Conservation (phyloP, 257 asterid genomes). For the Penstemon eatonii region DNA sequence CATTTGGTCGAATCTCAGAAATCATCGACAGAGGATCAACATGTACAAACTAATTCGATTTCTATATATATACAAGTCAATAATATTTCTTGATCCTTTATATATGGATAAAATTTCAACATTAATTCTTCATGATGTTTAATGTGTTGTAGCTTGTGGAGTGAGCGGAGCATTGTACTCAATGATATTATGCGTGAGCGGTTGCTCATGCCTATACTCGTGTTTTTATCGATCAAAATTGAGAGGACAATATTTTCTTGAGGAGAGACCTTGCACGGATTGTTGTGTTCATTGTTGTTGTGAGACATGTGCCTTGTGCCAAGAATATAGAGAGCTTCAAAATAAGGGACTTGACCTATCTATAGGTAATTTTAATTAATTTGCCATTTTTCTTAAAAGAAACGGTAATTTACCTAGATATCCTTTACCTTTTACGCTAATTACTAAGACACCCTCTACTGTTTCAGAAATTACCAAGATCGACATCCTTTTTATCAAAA, state of each 20-base stretch:
- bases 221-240: conserved; percentile 66
- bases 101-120: neutral
- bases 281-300: conserved; percentile 59
- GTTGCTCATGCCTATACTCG: conserved; percentile 57
- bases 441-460: neutral
- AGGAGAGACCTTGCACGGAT: conserved; percentile 58
- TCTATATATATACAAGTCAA: neutral
- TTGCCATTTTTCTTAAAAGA: neutral
- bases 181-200: conserved; percentile 43
- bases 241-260: conserved; percentile 53
- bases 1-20: conserved; percentile 75
- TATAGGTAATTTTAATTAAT: conserved; percentile 32
- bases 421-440: neutral
- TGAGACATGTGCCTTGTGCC: conserved; percentile 58
- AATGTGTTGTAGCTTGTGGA: conserved; percentile 52
- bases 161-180: conserved; percentile 55
- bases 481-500: neutral
- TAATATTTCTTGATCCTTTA: neutral
- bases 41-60: conserved; percentile 16
- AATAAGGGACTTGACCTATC: conserved; percentile 49
- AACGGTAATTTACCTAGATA: neutral
- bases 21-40: conserved; percentile 64
- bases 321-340: conserved; percentile 58
- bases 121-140: neutral
- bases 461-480: neutral